Percentiles rank a stretch among this genome's conserved stretches.
phyloP scores from a whole-genome alignment of 73 alveolate genomes.

The Paramecium sonneborni region DNA sequence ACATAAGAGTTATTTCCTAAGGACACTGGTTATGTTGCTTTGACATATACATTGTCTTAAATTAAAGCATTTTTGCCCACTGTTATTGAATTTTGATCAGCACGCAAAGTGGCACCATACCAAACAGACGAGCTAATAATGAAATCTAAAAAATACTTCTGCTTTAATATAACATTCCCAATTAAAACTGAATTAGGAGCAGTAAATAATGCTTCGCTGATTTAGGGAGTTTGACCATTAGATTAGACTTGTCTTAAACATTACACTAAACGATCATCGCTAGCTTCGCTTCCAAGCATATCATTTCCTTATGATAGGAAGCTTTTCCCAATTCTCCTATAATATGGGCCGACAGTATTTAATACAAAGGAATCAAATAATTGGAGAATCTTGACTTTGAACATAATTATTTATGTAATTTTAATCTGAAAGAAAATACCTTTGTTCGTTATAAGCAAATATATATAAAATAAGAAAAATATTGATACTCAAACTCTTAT shows the following conservation, averaged over 20 bases:
- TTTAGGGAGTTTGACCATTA: slow-evolving; percentile 47
- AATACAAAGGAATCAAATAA: slow-evolving; percentile 24
- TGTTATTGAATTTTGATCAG: slow-evolving; percentile 70
- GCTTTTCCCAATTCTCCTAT: slow-evolving; percentile 55
- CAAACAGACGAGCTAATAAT: slow-evolving; percentile 73
- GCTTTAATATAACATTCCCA: slow-evolving; percentile 75
- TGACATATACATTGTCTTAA: slow-evolving; percentile 67
- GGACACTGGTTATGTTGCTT: slow-evolving; percentile 29
- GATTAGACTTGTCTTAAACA: slow-evolving; percentile 44
- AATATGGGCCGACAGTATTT: slow-evolving; percentile 43
- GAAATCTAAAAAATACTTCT: neutral
- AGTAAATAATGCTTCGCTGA: slow-evolving; percentile 65
- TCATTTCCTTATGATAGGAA: slow-evolving; percentile 47
- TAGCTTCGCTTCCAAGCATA: slow-evolving; percentile 25
- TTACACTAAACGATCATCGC: slow-evolving; percentile 67
- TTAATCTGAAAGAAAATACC: neutral
- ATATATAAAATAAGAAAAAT: neutral
- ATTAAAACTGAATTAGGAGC: slow-evolving; percentile 81
- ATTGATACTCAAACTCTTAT: neutral
- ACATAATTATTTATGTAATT: slow-evolving; percentile 27
- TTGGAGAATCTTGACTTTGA: slow-evolving; percentile 32
- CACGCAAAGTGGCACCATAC: slow-evolving; percentile 81
- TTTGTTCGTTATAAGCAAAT: neutral
- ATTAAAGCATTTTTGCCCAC: slow-evolving; percentile 79
- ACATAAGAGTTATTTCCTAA: slow-evolving; percentile 76